Evolutionary conservation across 306 rosid genomes (phyloP).

Genomic region (Quercus engelmannii): DNA sequence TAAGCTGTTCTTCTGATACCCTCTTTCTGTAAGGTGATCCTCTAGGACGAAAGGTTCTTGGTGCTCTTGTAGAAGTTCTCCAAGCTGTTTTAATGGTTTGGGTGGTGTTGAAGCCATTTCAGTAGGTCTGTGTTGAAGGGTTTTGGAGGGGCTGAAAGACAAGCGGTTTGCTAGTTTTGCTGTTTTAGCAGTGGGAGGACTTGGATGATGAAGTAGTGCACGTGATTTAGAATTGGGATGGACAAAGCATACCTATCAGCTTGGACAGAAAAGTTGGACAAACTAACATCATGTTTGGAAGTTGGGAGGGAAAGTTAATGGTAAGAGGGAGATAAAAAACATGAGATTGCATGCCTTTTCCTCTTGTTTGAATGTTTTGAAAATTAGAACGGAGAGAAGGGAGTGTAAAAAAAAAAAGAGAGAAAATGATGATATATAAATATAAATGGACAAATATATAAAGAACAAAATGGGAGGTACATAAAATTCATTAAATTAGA

Average conservation of each 20-base stretch:
- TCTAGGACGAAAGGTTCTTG: constrained; percentile 84
- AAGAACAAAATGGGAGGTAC: too few species aligned
- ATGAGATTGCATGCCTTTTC: too few species aligned
- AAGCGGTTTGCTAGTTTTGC: not conserved
- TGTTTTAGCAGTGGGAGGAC: constrained; percentile 18
- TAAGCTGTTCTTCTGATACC: constrained; percentile 34
- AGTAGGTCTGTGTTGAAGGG: constrained; percentile 3
- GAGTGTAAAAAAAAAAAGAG: too few species aligned
- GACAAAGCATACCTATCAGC: constrained; percentile 27
- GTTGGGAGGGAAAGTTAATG: not conserved
- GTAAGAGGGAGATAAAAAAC: not conserved
- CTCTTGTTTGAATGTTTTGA: too few species aligned
- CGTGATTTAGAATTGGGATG: constrained; percentile 26
- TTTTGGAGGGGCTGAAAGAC: constrained; percentile 10
- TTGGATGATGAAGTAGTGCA: constrained; percentile 22
- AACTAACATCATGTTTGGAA: constrained; percentile 9
- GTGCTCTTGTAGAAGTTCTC: constrained; percentile 60
- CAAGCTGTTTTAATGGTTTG: constrained; percentile 50
- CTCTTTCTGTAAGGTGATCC: constrained; percentile 58
- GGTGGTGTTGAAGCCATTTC: constrained; percentile 54
- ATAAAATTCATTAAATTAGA: too few species aligned
- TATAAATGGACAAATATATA: too few species aligned
- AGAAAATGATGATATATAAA: too few species aligned
- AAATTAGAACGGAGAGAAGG: too few species aligned
- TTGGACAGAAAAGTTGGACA: constrained; percentile 22